Evolutionary conservation across 2,329 filamentous ascomycete genomes (phyloP), one percentile per base, ranked within the genome.

Genomic region (Scytalidium sp.): DNA sequence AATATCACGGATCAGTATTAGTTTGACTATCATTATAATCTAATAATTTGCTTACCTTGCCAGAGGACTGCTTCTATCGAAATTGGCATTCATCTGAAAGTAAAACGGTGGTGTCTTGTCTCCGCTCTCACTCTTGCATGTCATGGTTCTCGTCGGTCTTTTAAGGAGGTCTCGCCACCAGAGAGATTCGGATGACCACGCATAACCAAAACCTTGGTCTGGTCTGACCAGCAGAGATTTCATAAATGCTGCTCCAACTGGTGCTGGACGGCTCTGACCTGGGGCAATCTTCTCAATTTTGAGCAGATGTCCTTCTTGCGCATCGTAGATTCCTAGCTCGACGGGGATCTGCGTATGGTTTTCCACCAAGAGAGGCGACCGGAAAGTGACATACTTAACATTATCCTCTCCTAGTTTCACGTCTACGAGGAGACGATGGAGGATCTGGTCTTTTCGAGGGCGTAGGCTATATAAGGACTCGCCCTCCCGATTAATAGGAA

Each of bases 211-310:
- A 3, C 94, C 94, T 61, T 94, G 90, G 65, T 97, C 94, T 2
- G 94, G 94, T 27, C 94, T 84, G 41, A 99, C 76, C 8, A 99
- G 80, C 7, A 96, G 75, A 1, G 87, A 90, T 70, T 97, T 95
- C 70, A 95, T 81, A 64, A 86, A 97, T 1, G 88, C 91, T 1
- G 93, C 91, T 13, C 94, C 95, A 6, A 99, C 91, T 1, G 94
- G 94, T 10, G 91, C 90, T 8, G 94, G 93, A 17, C 91, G 82
- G 46, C 86, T 86, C 65, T 97, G 92, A 1, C 95, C 94, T 0
- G 94, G 95, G 0, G 90, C 81, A 49, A 99, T 93, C 74, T 97
- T 97, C 70, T 99, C 95, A 54, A 99, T 97, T 74, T 97, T 97
- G 56, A 97, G 80, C 17, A 99, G 75, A 66, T 97, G 87, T 1